These are phyloP conservation scores for Xerocomellus dryophilus DNA, from an alignment of 768 basidiomycete genomes.

Conservation along the genomic window DNA sequence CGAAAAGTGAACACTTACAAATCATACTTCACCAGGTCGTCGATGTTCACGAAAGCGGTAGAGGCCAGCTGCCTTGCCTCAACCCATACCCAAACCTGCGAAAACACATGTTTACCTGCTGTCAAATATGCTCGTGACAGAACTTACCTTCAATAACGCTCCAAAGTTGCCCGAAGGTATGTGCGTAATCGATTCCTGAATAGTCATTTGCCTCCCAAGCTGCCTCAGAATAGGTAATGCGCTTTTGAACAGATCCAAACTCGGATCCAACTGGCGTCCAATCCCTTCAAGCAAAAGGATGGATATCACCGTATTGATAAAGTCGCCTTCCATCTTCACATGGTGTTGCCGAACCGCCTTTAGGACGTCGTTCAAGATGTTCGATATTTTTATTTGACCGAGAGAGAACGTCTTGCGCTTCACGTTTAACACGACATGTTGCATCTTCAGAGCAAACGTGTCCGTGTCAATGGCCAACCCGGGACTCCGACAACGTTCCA, in stretches of 20 bases:
- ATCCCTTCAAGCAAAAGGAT: constrained; percentile 94
- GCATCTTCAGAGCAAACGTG: constrained; percentile 97
- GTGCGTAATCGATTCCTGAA: constrained; percentile 57
- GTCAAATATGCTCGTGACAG: background rate
- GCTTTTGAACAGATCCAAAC: constrained; percentile 91
- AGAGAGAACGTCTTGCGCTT: constrained; percentile 97
- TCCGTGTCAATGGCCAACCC: constrained; percentile 88
- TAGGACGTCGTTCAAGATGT: constrained; percentile 87
- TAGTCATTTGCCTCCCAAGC: constrained; percentile 88
- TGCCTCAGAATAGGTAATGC: constrained; percentile 91
- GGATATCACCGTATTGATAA: constrained; percentile 96
- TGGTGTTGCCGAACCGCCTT: constrained; percentile 85
- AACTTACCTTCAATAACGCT: constrained; percentile 79
- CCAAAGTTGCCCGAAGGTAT: constrained; percentile 72
- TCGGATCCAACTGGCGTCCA: constrained; percentile 88
- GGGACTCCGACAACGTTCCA: constrained; percentile 89
- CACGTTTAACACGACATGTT: constrained; percentile 88
- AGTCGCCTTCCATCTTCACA: constrained; percentile 98
- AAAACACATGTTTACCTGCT: constrained; percentile 1
- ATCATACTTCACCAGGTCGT: constrained; percentile 85
- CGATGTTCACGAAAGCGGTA: constrained; percentile 72
- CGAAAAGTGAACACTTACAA: constrained; percentile 51
- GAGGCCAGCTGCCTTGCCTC: constrained; percentile 89
- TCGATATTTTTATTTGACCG: constrained; percentile 94
- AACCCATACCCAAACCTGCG: constrained; percentile 86